Base-by-base conservation (phyloP, 2,329 filamentous ascomycete species). In the Colletotrichum chrysophilum region DNA sequence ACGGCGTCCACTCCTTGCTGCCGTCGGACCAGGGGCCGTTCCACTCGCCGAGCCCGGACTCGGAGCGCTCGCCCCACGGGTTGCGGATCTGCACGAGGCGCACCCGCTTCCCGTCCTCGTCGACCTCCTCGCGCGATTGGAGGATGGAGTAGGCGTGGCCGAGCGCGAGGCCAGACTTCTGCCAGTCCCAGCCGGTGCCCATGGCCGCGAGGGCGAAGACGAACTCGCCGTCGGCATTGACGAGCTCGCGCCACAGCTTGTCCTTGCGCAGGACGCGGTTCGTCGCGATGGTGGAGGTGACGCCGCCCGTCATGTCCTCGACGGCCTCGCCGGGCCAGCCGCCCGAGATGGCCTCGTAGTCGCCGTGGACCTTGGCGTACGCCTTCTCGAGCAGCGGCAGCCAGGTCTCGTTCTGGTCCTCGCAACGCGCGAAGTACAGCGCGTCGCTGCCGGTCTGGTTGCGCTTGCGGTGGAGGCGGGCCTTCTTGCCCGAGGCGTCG, bases 1-100 rank as follows among this genome's bases (percentile, higher is more conserved):
- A 93, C 0, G 94, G 88, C 1, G 94, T 96, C 95, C 95, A 97
- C 83, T 96, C 93, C 79, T 95, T 94, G 8, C 93, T 95, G 0
- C 95, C 95, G 80, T 95, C 93, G 48, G 91, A 91, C 93, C 94
- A 95, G 6, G 92, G 88, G 16, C 94, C 94, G 70, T 90, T 92
- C 93, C 93, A 95, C 83, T 94, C 93, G 65, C 86, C 85, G 3
- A 83, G 67, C 10, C 85, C 85, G 24, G 77, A 78, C n/a, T 79
- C 77, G 12, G 78, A 76, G 34, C 89, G 89, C 75, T 90, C 86
- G 14, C 94, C 94, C 94, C 93, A 95, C 0, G 94, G 94, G 79
- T 95, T 95, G 58, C 93, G 81, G 62, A 86, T 83, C 72, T 88
- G 81, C 26, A 89, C 86, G 28, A 89, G 81, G 12, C 86, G 81